Conservation (phyloP, 1,284 basidiomycete species). For the Ganoderma boninense region DNA sequence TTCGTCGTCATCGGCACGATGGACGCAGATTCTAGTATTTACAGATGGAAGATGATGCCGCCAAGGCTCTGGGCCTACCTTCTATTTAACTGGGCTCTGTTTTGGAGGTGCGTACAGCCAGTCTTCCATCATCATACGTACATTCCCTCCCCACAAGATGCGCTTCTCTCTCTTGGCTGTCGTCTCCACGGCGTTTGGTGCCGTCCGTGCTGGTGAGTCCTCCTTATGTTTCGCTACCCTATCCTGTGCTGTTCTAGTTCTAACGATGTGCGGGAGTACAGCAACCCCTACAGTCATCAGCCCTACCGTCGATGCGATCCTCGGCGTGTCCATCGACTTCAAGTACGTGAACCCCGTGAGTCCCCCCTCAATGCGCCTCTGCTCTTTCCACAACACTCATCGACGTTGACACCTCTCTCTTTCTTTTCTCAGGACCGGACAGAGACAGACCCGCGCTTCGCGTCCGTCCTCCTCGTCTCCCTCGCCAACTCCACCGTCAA, state of each 20-base stretch:
- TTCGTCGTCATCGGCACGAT: neutral
- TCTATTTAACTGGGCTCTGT: too few species aligned
- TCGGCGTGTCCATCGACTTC: neutral
- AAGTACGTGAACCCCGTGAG: constrained; percentile 1
- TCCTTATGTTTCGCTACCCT: neutral
- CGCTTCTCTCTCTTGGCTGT: neutral
- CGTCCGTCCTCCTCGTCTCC: neutral
- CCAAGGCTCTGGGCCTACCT: too few species aligned
- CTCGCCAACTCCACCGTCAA: neutral
- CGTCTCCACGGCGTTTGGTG: neutral
- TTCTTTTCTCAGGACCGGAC: neutral
- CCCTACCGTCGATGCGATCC: neutral
- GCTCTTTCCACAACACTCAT: neutral
- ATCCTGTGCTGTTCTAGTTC: neutral
- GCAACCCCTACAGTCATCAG: neutral
- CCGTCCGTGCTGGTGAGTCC: neutral
- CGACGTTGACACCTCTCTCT: too few species aligned
- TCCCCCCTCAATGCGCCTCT: neutral
- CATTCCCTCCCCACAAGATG: neutral
- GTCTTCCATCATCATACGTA: too few species aligned
- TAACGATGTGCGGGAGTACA: neutral
- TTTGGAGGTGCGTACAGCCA: too few species aligned
- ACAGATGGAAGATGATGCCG: neutral
- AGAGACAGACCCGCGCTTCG: neutral
- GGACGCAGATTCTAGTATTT: neutral